A percentile compares a stretch with the other conserved stretches of the same genome.
Conservation (phyloP, 192 early-diverging fungal genomes). For the Backusella tuberculispora region DNA sequence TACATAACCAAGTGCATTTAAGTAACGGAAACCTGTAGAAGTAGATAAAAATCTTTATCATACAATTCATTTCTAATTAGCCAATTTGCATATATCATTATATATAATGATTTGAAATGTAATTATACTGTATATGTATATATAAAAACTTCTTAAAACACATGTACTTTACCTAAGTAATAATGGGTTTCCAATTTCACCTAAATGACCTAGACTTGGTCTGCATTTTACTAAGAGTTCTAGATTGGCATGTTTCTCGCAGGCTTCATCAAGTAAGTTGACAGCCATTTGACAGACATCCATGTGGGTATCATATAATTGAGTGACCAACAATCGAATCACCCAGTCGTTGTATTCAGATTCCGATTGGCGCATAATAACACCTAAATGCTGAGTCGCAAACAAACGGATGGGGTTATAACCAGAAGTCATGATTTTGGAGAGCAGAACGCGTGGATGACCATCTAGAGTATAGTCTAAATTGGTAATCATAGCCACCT, state of each 20-base stretch:
- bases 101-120: too few relatives aligned
- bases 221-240: conserved; percentile 70
- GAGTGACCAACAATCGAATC: conserved; percentile 67
- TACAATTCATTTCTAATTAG: background rate
- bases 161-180: conserved; percentile 51
- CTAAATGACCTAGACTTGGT: conserved; percentile 77
- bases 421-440: conserved; percentile 84
- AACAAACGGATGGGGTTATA: conserved; percentile 81
- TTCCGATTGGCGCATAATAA: conserved; percentile 58
- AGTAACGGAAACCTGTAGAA: conserved; percentile 71
- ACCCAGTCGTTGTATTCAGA: conserved; percentile 74
- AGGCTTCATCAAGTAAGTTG: conserved; percentile 67
- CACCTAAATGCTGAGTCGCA: conserved; percentile 73
- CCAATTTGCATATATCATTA: background rate
- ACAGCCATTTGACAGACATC: conserved; percentile 77
- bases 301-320: conserved; percentile 78
- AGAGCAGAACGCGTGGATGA: conserved; percentile 77
- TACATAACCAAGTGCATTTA: conserved; percentile 73
- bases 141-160: background rate
- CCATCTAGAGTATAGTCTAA: conserved; percentile 82
- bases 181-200: conserved; percentile 68
- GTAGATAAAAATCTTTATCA: conserved; percentile 63
- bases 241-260: conserved; percentile 64
- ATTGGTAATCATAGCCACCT: conserved; percentile 69
- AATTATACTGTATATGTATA: too few relatives aligned